Evolutionary conservation across 768 basidiomycete species (phyloP).

Genomic region (Suillus cothurnatus): DNA sequence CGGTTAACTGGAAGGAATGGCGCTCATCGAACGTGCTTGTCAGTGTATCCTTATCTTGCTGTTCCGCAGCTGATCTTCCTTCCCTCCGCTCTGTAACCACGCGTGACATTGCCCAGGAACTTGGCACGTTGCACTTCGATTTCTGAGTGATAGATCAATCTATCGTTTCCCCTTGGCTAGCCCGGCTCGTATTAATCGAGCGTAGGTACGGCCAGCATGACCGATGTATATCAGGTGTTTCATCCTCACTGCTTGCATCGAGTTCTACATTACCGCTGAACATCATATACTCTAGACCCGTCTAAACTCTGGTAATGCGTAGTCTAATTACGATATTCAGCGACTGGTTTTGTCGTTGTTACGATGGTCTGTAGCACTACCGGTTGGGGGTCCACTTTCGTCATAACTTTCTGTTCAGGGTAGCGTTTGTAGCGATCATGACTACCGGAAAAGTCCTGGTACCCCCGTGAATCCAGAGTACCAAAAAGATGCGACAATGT

Average conservation of each 20-base stretch:
- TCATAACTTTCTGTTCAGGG: not conserved
- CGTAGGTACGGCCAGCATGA: too few relatives aligned
- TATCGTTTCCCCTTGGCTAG: not conserved
- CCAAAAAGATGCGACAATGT: not conserved
- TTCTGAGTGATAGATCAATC: not conserved
- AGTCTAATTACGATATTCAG: not conserved
- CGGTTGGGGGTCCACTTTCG: not conserved
- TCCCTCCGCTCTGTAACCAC: not conserved
- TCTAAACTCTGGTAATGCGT: not conserved
- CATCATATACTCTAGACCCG: too few relatives aligned
- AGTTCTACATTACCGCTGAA: too few relatives aligned
- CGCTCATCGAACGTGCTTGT: constrained; percentile 19
- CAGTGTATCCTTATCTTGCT: constrained; percentile 19
- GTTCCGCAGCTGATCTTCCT: not conserved
- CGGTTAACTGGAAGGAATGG: constrained; percentile 25
- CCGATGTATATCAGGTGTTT: too few relatives aligned
- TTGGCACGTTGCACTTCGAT: not conserved
- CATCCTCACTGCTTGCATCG: too few relatives aligned
- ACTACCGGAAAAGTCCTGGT: not conserved
- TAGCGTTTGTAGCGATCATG: not conserved
- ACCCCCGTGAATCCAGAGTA: not conserved
- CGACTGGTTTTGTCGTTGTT: not conserved
- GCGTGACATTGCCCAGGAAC: not conserved
- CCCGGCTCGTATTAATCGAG: too few relatives aligned
- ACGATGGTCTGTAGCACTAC: not conserved